These are phyloP conservation scores for Aquilaria yunnanensis DNA, from an alignment of 345 rosid species.

Conservation along the genomic window DNA sequence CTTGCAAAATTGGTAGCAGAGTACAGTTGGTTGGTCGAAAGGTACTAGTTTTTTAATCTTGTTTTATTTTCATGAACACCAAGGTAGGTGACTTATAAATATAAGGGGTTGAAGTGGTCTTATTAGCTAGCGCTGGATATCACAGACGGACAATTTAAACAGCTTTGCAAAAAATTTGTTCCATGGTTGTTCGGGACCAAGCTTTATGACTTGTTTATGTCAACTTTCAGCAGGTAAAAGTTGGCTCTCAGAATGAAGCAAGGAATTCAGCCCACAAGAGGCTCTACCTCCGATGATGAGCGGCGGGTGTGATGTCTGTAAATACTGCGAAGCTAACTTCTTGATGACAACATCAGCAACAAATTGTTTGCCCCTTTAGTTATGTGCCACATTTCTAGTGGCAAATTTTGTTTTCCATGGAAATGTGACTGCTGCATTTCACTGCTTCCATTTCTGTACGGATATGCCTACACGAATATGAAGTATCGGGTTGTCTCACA, in stretches of 20 bases:
- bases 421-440: too few species aligned
- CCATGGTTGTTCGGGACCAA: background rate
- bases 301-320: background rate
- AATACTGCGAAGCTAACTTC: constrained; percentile 2
- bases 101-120: background rate
- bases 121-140: background rate
- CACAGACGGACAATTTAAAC: too few species aligned
- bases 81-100: too few species aligned
- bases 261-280: constrained; percentile 9
- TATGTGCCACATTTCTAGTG: too few species aligned
- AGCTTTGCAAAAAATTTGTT: background rate
- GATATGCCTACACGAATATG: too few species aligned
- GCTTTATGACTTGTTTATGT: background rate
- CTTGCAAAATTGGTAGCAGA: constrained; percentile 14
- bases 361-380: too few species aligned
- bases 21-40: constrained; percentile 22
- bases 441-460: too few species aligned
- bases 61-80: background rate
- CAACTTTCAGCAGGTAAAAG: constrained; percentile 21
- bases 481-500: too few species aligned
- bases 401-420: too few species aligned
- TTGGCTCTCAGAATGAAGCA: constrained; percentile 8
- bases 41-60: constrained; percentile 25
- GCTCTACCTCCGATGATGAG: constrained; percentile 7
- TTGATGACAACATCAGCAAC: too few species aligned